Evolutionary conservation across 2,329 filamentous ascomycete species (phyloP), one percentile per base, ranked within the genome.

Genomic region (Pleurostoma richardsiae): DNA sequence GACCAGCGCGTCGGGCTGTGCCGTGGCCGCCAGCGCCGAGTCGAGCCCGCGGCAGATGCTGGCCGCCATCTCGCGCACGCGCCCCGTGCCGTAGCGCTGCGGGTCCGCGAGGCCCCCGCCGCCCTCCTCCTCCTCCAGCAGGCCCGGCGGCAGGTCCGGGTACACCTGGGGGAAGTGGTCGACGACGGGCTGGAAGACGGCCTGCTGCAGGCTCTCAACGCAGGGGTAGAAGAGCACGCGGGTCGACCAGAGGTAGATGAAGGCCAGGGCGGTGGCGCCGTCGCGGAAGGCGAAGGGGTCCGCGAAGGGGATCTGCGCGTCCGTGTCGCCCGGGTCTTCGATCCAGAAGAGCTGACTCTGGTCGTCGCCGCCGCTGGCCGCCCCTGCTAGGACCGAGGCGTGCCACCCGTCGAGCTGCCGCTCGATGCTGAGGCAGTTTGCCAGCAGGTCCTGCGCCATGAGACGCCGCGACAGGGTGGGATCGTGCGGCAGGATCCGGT

Each of bases 161-260:
- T 67, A 70, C 49, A 68, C 58, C 31, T 64, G 56, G 3, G 68
- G 62, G 41, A 66, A 70, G 19, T 61, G 60, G 45, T 72, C 69
- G 8, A 71, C 52, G 19, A 70, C 67, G 0, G 72, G 67, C 48
- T 76, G 65, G 49, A 69, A 70, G 40, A 76, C 65, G 47, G 62
- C 59, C 29, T 64, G 61, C 48, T 78, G 66, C 11, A 82, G 59
- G 11, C 56, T 54, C 48, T 71, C 69, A 39, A 80, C 67, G 53
- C 69, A 74, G 7, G 68, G 71, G 50, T 74, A 71, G 41, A 82
- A 69, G 10, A 72, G 52, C 29, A 80, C 63, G 41, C 76, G 69
- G 1, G 70, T 59, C 50, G 74, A 69, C 77, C 77, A 81, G 58
- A 78, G 80, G 55, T 76, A 74, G 10, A 78, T 58, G 51, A 80